Conservation (phyloP, 805 yeast genomes). For the Metschnikowia colocasiae region DNA sequence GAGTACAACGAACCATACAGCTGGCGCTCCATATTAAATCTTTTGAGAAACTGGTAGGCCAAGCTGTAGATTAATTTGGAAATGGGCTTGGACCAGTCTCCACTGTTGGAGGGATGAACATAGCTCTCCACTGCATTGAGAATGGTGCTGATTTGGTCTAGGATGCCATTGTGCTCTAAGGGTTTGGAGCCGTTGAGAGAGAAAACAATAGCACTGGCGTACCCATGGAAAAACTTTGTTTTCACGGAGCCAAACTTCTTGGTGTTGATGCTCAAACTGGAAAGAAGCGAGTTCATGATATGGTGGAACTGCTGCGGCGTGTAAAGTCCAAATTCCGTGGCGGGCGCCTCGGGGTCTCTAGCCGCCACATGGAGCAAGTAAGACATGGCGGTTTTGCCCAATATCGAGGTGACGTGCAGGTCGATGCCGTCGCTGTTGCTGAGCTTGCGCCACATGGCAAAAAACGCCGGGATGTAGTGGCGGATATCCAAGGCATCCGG, state of each 20-base stretch:
- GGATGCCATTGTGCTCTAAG: constrained; percentile 41
- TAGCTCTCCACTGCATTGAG: constrained; percentile 73
- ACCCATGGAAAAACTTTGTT: constrained; percentile 41
- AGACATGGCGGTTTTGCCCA: constrained; percentile 58
- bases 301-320: constrained; percentile 57
- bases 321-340: constrained; percentile 54
- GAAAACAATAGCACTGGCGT: constrained; percentile 48
- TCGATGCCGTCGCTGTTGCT: constrained; percentile 51
- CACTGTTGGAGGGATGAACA: constrained; percentile 90
- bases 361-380: constrained; percentile 29
- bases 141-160: constrained; percentile 51
- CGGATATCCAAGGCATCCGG: constrained; percentile 36
- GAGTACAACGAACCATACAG: constrained; percentile 24
- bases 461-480: constrained; percentile 61
- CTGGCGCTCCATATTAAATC: constrained; percentile 49
- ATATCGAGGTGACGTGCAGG: constrained; percentile 57
- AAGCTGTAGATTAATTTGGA: constrained; percentile 62
- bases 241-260: constrained; percentile 45
- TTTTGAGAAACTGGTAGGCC: constrained; percentile 55
- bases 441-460: constrained; percentile 67
- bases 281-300: constrained; percentile 52
- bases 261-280: constrained; percentile 44
- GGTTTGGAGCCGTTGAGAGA: constrained; percentile 54
- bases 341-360: constrained; percentile 16
- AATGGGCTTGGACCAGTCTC: constrained; percentile 76